Evolutionary conservation across 768 basidiomycete genomes (phyloP), one percentile per base, ranked within the genome.

Genomic region (Lentinus tigrinus): DNA sequence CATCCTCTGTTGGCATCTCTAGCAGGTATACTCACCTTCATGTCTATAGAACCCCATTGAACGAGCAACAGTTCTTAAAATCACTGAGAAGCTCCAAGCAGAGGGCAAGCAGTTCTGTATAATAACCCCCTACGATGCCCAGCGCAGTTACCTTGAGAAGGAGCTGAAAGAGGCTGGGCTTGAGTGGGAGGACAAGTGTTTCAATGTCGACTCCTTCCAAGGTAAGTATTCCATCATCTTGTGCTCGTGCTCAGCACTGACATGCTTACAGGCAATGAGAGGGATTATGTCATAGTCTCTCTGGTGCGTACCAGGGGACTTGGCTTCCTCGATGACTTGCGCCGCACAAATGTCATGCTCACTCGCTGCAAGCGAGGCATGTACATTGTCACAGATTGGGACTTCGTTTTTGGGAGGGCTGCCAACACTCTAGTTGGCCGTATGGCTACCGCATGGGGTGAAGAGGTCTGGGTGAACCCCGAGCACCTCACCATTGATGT

Each of bases 341-440:
- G 87, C 27, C 79, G 92, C 17, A 87, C 88, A 52, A 93, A 94
- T 85, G 91, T 94, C 57, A 92, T 94, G 90, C 84, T 93, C 8
- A 87, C 85, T 47, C 82, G 92, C 37, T 91, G 87, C 78, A 87
- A 88, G 69, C 77, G 73, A 49, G 87, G 85, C 28, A 93, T 93
- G 90, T 84, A 85, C 57, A 87, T 94, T 63, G 75, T 87, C 51
- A 78, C 86, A 21, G 89, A 77, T 64, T 74, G 75, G 61, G 73
- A 73, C 17, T 93, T 93, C 66, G 74, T 93, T 39, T 37, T 16
- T 21, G 79, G 80, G 10, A 65, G 71, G 66, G 90, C 83, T 50
- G 69, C 73, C n/a, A 62, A 74, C 31, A 75, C 79, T 3, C 67
- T 84, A 17, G 72, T 82, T 44, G 82, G 81, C 2, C 58, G 65